These are phyloP conservation scores for Ogataea degrootiae DNA, from an alignment of 805 yeast genomes.

Conservation along the genomic window DNA sequence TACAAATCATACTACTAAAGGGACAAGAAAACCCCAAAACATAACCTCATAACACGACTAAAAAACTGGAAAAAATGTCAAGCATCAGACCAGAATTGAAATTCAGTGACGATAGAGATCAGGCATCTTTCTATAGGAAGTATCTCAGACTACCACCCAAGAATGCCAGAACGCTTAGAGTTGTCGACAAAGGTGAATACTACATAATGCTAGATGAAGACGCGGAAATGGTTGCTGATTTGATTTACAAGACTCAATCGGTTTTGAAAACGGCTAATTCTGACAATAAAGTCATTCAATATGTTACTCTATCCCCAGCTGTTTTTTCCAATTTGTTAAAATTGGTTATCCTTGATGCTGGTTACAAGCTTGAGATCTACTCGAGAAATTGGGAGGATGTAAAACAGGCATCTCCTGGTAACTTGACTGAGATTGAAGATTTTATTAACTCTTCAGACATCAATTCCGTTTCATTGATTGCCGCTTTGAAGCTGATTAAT, in stretches of 20 bases:
- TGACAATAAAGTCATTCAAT: slow-evolving; percentile 40
- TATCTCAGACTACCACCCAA: slow-evolving; percentile 46
- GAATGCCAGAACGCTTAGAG: slow-evolving; percentile 50
- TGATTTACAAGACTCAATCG: slow-evolving; percentile 76
- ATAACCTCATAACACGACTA: not conserved
- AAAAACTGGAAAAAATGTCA: slow-evolving; percentile 13
- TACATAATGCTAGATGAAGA: slow-evolving; percentile 71
- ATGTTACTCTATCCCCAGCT: slow-evolving; percentile 74
- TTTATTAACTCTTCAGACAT: slow-evolving; percentile 44
- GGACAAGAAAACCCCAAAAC: too few species aligned
- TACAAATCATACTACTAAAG: too few species aligned
- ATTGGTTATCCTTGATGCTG: slow-evolving; percentile 62
- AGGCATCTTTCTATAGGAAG: slow-evolving; percentile 40
- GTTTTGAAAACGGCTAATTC: slow-evolving; percentile 54
- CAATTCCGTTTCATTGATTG: slow-evolving; percentile 41
- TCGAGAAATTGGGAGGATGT: slow-evolving; percentile 56
- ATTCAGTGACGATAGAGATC: slow-evolving; percentile 49
- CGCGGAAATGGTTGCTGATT: slow-evolving; percentile 78
- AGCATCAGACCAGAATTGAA: slow-evolving; percentile 49
- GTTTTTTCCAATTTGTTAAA: slow-evolving; percentile 63
- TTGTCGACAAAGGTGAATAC: slow-evolving; percentile 81
- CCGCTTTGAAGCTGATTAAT: slow-evolving; percentile 42
- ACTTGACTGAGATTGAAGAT: slow-evolving; percentile 72
- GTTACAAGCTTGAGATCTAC: slow-evolving; percentile 77
- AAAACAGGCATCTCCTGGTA: slow-evolving; percentile 84